Evolutionary conservation across 2,329 filamentous ascomycete species (phyloP).

Genomic region (Fusarium decemcellulare): DNA sequence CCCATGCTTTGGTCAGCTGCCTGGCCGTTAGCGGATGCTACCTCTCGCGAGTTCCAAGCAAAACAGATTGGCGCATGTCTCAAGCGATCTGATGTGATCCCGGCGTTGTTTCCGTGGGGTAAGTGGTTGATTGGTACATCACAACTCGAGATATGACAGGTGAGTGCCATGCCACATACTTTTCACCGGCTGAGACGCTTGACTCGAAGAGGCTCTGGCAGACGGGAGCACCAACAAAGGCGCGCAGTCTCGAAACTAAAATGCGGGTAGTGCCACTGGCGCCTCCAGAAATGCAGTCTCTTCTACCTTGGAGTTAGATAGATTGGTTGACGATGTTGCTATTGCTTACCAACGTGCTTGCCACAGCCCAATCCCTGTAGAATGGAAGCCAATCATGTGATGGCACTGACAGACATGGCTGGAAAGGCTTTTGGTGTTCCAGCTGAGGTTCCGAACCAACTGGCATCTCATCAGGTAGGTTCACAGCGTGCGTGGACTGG

Average conservation of each 20-base stretch:
- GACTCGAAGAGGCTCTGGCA: conserved; percentile 7
- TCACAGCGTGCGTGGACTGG: too few relatives aligned
- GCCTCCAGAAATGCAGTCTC: background rate
- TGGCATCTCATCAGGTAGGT: too few relatives aligned
- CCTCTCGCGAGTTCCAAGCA: background rate
- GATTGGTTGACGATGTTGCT: background rate
- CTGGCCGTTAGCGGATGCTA: background rate
- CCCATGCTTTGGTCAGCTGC: background rate
- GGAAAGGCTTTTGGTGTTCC: background rate
- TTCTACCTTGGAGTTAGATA: background rate
- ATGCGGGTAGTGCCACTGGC: conserved; percentile 3
- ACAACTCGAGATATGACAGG: conserved; percentile 1
- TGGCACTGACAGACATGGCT: conserved; percentile 8
- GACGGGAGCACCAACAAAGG: conserved; percentile 4
- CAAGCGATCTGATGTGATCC: background rate
- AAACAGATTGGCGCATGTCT: conserved; percentile 1
- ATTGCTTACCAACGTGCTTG: conserved; percentile 1
- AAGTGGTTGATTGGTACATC: conserved; percentile 5
- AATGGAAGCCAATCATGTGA: conserved; percentile 4
- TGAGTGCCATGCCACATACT: background rate
- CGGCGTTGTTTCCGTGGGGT: background rate
- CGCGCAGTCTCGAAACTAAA: background rate
- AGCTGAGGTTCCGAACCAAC: background rate
- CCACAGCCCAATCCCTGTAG: background rate
- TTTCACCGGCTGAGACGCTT: background rate